Conservation (phyloP, 2,329 filamentous ascomycete genomes). For the Fusarium sublunatum region DNA sequence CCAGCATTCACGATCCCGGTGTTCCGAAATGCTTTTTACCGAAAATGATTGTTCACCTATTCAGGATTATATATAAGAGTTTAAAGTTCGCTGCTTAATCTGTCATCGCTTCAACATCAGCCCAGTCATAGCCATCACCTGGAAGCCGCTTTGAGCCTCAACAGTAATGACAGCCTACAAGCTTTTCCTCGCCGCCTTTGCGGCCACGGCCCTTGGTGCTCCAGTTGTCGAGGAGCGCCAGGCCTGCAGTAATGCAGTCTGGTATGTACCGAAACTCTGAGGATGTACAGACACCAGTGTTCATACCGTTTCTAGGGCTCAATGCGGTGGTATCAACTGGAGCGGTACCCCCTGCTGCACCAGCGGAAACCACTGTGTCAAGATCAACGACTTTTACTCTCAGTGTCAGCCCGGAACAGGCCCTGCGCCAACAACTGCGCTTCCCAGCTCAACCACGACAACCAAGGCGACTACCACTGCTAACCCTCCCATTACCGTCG, state of each 20-base stretch:
- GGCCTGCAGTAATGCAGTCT: conserved; percentile 38
- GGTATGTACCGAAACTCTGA: conserved; percentile 6
- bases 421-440: conserved; percentile 26
- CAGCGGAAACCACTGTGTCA: conserved; percentile 39
- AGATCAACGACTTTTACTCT: conserved; percentile 43
- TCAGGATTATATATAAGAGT: conserved; percentile 19
- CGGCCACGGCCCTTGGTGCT: conserved; percentile 52
- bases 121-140: conserved; percentile 9
- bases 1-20: conserved; percentile 23
- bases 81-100: background rate
- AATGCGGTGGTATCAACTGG: conserved; percentile 61
- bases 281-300: rapidly evolving
- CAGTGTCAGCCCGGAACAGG: conserved; percentile 37
- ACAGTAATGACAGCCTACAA: conserved; percentile 29
- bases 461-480: conserved; percentile 15
- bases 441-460: conserved; percentile 27
- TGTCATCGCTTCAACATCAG: background rate
- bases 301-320: conserved; percentile 46
- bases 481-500: conserved; percentile 33
- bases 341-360: conserved; percentile 58
- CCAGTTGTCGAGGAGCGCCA: conserved; percentile 52
- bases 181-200: conserved; percentile 36
- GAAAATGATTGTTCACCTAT: background rate
- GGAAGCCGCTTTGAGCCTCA: background rate
- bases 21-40: conserved; percentile 14